A percentile compares a stretch with the other conserved stretches of the same genome.
Conservation (phyloP, 1,284 basidiomycete species). For the Ganoderma leucocontextum region DNA sequence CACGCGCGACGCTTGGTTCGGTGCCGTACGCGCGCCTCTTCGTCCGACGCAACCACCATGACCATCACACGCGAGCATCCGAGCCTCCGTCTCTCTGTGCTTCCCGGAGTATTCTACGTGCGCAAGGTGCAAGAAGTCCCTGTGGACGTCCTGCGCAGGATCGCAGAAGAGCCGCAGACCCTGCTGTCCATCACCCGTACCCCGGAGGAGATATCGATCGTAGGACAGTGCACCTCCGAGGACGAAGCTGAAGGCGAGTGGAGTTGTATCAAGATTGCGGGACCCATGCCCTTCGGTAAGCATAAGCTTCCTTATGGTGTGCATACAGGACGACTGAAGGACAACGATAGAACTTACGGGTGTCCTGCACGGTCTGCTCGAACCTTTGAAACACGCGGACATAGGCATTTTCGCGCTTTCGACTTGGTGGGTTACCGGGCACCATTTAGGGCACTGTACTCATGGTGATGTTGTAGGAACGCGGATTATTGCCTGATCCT, state of each 20-base stretch:
- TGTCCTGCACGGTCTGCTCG: slow-evolving; percentile 62
- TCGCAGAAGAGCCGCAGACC: slow-evolving; percentile 15
- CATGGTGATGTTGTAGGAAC: slow-evolving; percentile 57
- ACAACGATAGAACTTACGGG: slow-evolving; percentile 59
- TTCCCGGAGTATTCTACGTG: slow-evolving; percentile 16
- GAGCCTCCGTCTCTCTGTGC: slow-evolving; percentile 19
- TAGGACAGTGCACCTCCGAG: slow-evolving; percentile 49
- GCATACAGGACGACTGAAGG: background rate
- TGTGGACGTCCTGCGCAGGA: slow-evolving; percentile 3
- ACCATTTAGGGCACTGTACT: no score
- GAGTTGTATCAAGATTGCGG: slow-evolving; percentile 68
- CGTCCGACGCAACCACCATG: background rate
- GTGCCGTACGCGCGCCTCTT: background rate
- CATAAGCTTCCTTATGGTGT: background rate
- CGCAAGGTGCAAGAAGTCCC: slow-evolving; percentile 10
- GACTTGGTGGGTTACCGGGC: slow-evolving; percentile 62
- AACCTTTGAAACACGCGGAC: slow-evolving; percentile 60
- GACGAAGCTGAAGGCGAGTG: slow-evolving; percentile 49
- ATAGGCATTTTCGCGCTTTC: slow-evolving; percentile 72
- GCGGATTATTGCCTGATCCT: slow-evolving; percentile 70
- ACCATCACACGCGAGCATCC: slow-evolving; percentile 16
- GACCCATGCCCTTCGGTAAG: slow-evolving; percentile 73
- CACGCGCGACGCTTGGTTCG: no score
- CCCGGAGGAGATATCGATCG: slow-evolving; percentile 66
- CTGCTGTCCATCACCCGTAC: slow-evolving; percentile 70